Evolutionary conservation across 2,329 filamentous ascomycete species (phyloP), one percentile per base, ranked within the genome.

Genomic region (Verticillium zaregamsianum): DNA sequence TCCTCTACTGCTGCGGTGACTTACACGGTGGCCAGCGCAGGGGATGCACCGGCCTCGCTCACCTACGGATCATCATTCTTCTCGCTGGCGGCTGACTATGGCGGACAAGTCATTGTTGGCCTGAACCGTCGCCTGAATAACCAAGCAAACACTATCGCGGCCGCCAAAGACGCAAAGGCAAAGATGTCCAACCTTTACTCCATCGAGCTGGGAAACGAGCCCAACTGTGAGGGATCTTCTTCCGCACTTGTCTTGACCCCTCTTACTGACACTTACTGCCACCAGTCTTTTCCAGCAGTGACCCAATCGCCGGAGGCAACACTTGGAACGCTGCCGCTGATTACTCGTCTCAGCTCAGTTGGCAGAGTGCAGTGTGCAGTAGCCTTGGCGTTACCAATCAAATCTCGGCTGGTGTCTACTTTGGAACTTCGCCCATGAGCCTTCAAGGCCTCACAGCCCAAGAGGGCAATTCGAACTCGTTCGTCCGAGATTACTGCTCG

Each of bases 141-240:
- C 54, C 72, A 84, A 20, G 67, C 72, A 23, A 86, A 86, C 64
- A 86, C 82, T 0, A 80, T 86, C 37, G 74, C 75, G 0, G 84
- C 83, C 0, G 82, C 83, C 6, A 52, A 52, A 25, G 45, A n/a
- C 2, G 45, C 45, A 3, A 52, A 52, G 14, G 66, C 65, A 2
- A 67, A 72, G 17, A 81, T 85, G 66, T 65, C 63, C 3, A 86
- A 84, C 63, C 68, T 86, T 11, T 72, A 80, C 20, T 80, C 83
- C 3, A 81, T 86, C 35, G 83, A 86, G 66, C 72, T 86, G 1
- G 83, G 83, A 2, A 86, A 86, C 66, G 83, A 86, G 61, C 83
- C 84, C 5, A 80, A 85, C 64, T 84, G 82, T 83, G 67, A 65
- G 78, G 62, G 14, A 28, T 57, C 15, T 12, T 14, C 14, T 11